Percentiles rank a stretch among this genome's conserved stretches.
Conservation (phyloP, 164 flowering plant genomes). For the Cinnamomum micranthum region DNA sequence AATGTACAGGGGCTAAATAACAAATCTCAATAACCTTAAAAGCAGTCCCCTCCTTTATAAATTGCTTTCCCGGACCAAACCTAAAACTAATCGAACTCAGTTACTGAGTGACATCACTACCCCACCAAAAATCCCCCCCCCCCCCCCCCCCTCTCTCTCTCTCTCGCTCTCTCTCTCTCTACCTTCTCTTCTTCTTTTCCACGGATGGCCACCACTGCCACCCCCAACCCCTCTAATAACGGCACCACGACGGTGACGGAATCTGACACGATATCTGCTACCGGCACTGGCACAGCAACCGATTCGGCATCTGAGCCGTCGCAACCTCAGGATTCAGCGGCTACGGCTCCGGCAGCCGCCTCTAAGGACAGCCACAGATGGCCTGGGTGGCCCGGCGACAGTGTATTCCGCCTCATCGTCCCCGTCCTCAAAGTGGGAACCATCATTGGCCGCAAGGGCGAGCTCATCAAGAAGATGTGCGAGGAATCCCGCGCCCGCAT, state of each 20-base stretch:
- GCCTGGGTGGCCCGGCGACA: conserved; percentile 97
- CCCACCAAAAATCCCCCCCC: not conserved
- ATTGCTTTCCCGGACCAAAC: no score
- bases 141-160: no score
- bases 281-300: not conserved
- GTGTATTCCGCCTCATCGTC: conserved; percentile 73
- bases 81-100: no score
- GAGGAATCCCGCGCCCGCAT: conserved; percentile 87
- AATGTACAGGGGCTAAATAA: no score
- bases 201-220: not conserved
- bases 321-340: conserved; percentile 1
- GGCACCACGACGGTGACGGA: conserved; percentile 4
- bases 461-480: conserved; percentile 81
- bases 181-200: not conserved
- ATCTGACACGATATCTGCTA: not conserved
- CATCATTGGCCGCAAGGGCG: conserved; percentile 93
- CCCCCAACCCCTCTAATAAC: conserved; percentile 6
- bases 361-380: conserved; percentile 32
- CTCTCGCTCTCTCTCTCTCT: no score
- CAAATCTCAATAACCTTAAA: no score
- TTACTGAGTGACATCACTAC: not conserved
- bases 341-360: not conserved
- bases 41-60: no score
- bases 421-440: conserved; percentile 85
- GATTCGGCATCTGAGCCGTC: not conserved